Base-by-base conservation (phyloP, 805 yeast species). In the Lachancea waltii region DNA sequence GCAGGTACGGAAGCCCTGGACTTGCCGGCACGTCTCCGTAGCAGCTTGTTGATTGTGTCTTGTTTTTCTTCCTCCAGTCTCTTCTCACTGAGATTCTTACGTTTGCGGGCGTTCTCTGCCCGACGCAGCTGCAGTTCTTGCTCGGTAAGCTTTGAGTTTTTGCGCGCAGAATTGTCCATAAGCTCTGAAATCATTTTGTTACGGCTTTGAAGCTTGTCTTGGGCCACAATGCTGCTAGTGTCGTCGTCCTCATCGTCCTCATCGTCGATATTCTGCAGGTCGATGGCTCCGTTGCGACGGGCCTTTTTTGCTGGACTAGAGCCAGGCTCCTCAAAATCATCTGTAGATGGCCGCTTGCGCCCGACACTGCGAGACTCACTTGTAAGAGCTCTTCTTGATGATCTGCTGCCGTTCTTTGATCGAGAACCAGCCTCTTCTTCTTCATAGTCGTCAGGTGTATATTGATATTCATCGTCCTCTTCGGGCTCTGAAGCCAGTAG, bases 11-110 rank as follows among this genome's bases (percentile, higher is more conserved):
- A 46, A 27, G 53, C 73, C 47, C 82, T 67, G 1, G 77, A 74
- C 55, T 82, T 82, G 33, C 76, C 77, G 0, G 96, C 95, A 46
- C 95, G 72, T 59, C 89, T 78, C 61, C 85, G 81, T 46, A 90
- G 67, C 46, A 90, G 66, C 58, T 85, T 85, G 58, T 90, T 90
- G 47, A 90, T 70, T 0, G 97, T 89, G 47, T 90, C 97, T 54
- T 80, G 75, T 57, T 92, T 92, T 60, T 92, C 97, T 58, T 85
- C 96, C 54, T 89, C 97, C 28, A 85, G 64, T 46, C 81, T 77
- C 63, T 81, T 81, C 51, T 81, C 87, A 48, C 81, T 79, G 51
- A 86, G 72, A 55, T 90, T 89, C 58, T 83, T 84, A 47, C 98
- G 71, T 59, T 87, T 77, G 51, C 97, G 73, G 0, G 96, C 90